Conservation (phyloP, 2,329 filamentous ascomycete species). For the Stagonosporopsis tanaceti region DNA sequence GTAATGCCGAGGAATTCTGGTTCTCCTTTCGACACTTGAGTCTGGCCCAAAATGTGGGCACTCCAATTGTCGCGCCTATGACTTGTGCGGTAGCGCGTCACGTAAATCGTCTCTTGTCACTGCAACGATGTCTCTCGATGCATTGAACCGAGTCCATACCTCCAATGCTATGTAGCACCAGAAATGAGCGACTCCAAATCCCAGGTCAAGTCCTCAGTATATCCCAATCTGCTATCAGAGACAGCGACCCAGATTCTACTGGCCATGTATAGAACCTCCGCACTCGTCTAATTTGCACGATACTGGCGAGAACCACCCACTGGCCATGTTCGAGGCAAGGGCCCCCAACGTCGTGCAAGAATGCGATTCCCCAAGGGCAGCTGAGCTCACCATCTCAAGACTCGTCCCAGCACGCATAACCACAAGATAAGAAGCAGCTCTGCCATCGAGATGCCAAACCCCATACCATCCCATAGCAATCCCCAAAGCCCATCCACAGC, state of each 20-base stretch:
- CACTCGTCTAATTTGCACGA: neutral
- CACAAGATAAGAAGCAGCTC: neutral
- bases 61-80: neutral
- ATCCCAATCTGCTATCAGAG: neutral
- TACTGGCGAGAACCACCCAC: neutral
- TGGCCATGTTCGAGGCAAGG: slow-evolving; percentile 18
- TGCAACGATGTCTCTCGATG: slow-evolving; percentile 5
- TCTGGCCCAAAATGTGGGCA: neutral
- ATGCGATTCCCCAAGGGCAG: slow-evolving; percentile 15
- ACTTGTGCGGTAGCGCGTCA: neutral
- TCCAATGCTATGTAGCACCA: slow-evolving; percentile 3
- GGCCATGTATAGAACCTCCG: neutral
- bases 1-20: slow-evolving; percentile 1
- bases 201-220: neutral
- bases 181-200: neutral
- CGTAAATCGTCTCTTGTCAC: neutral
- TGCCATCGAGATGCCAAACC: neutral
- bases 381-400: neutral
- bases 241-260: neutral
- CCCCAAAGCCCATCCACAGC: neutral
- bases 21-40: neutral
- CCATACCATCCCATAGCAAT: neutral
- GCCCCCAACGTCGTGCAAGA: slow-evolving; percentile 12
- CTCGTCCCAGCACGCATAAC: neutral
- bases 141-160: slow-evolving; percentile 1